Evolutionary conservation across 2,329 filamentous ascomycete genomes (phyloP).

Genomic region (Phaeosphaeriaceae sp.): DNA sequence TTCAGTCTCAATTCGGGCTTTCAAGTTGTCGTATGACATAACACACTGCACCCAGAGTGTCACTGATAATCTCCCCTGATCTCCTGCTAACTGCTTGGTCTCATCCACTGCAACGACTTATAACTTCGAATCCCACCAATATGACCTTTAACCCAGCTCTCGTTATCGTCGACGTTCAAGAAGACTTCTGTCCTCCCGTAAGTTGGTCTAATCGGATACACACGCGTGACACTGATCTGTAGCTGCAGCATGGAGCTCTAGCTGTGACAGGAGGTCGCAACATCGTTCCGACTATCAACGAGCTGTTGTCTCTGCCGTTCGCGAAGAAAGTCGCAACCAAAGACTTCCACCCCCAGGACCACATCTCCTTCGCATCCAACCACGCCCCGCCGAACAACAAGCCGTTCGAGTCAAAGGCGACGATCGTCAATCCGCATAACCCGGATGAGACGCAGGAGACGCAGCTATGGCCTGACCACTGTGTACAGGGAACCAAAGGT

Average conservation of each 20-base stretch:
- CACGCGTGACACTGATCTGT: background rate
- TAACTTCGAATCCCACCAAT: background rate
- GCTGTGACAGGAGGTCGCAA: constrained; percentile 77
- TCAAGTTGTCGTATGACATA: background rate
- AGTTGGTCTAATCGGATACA: constrained; percentile 43
- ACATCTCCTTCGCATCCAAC: constrained; percentile 89
- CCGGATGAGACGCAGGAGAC: constrained; percentile 69
- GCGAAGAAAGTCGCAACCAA: constrained; percentile 81
- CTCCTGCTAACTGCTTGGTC: background rate
- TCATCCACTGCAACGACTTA: background rate
- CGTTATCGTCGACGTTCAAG: constrained; percentile 86
- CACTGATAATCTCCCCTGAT: background rate
- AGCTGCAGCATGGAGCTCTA: constrained; percentile 76
- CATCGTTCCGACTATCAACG: constrained; percentile 76
- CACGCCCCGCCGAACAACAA: constrained; percentile 69
- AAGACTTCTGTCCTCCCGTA: constrained; percentile 94
- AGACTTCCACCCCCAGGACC: constrained; percentile 84
- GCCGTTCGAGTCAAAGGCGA: constrained; percentile 72
- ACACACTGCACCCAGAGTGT: background rate
- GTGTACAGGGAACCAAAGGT: constrained; percentile 77
- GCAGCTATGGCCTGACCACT: constrained; percentile 89
- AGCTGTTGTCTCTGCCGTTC: constrained; percentile 76
- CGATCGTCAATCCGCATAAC: constrained; percentile 73
- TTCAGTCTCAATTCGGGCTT: background rate
- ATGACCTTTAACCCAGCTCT: constrained; percentile 61